These are phyloP conservation scores for Zopfia rhizophila DNA, from an alignment of 2,329 filamentous ascomycete genomes.

Conservation along the genomic window DNA sequence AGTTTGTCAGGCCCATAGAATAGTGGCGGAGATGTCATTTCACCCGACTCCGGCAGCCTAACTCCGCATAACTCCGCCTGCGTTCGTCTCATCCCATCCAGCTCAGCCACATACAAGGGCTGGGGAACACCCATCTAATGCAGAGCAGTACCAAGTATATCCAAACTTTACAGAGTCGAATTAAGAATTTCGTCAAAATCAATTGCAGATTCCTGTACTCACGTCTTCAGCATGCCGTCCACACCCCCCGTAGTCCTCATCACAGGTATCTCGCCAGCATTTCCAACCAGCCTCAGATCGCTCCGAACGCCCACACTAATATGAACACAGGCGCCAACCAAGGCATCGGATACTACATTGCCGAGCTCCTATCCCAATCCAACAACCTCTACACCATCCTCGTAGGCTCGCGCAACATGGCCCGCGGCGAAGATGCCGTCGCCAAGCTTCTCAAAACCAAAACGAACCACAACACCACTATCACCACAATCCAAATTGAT, in stretches of 20 bases:
- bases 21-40: too few species aligned
- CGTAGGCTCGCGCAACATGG: background rate
- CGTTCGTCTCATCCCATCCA: too few species aligned
- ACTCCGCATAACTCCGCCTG: too few species aligned
- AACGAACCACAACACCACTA: background rate
- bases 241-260: slow-evolving; percentile 15
- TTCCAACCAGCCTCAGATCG: background rate
- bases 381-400: background rate
- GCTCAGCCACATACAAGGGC: too few species aligned
- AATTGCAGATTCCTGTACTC: too few species aligned
- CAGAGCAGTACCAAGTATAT: too few species aligned
- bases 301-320: slow-evolving; percentile 12
- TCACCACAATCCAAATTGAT: slow-evolving; percentile 1
- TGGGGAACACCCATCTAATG: too few species aligned
- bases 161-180: too few species aligned
- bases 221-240: too few species aligned
- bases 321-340: slow-evolving; percentile 13
- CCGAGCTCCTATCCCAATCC: background rate
- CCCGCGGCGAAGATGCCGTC: background rate
- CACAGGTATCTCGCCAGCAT: slow-evolving; percentile 6
- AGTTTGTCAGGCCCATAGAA: too few species aligned
- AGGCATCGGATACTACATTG: slow-evolving; percentile 5
- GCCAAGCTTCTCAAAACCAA: background rate
- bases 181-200: too few species aligned
- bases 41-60: too few species aligned